Evolutionary conservation across 768 basidiomycete species (phyloP).

Genomic region (Suillus decipiens): DNA sequence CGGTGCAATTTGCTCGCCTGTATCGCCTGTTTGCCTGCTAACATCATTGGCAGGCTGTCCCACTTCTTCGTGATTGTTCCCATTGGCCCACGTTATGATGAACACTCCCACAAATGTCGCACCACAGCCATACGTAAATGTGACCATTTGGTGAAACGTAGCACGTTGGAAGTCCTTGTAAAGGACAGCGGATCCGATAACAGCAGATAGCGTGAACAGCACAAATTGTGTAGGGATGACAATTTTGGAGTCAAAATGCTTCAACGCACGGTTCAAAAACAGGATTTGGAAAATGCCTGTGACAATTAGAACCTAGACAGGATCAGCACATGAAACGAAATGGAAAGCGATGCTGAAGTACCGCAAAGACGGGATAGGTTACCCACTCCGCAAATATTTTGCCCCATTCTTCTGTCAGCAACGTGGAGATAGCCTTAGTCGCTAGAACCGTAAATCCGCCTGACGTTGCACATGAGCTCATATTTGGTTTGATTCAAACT

Average conservation of each 20-base stretch:
- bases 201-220: constrained; percentile 90
- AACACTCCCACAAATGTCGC: constrained; percentile 92
- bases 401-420: constrained; percentile 78
- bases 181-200: constrained; percentile 89
- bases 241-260: constrained; percentile 92
- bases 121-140: constrained; percentile 83
- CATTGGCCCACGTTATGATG: constrained; percentile 70
- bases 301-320: constrained; percentile 56
- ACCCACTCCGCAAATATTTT: constrained; percentile 79
- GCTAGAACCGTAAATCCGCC: constrained; percentile 94
- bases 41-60: constrained; percentile 31
- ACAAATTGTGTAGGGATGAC: constrained; percentile 97
- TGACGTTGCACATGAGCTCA: constrained; percentile 26
- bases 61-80: constrained; percentile 32
- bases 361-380: constrained; percentile 76
- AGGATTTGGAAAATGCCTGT: constrained; percentile 85
- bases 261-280: constrained; percentile 84
- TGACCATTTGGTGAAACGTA: constrained; percentile 78
- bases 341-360: constrained; percentile 34
- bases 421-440: constrained; percentile 88
- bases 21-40: background rate
- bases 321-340: constrained; percentile 15
- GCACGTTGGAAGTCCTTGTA: constrained; percentile 91
- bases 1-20: constrained; percentile 25
- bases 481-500: constrained; percentile 6